Percentiles rank a stretch among this genome's conserved stretches.
Conservation (phyloP, 495 filamentous ascomycete species). For the Penicillium diatomitis region DNA sequence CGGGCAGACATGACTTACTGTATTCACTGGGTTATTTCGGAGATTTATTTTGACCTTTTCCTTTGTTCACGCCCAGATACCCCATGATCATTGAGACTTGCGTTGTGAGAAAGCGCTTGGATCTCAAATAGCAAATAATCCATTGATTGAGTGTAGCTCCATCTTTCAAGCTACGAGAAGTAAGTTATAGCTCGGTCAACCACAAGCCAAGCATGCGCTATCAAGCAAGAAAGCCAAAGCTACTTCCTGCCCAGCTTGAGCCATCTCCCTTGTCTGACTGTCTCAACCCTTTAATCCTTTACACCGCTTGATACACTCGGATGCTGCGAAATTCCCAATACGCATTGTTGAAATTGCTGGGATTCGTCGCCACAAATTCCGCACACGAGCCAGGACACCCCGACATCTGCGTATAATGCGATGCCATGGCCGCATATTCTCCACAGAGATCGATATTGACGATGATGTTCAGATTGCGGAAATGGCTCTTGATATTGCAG, state of each 20-base stretch:
- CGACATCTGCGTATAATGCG: conserved; percentile 31
- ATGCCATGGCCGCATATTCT: conserved; percentile 21
- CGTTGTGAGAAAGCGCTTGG: background rate
- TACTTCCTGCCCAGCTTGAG: too few relatives aligned
- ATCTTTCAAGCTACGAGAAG: too few relatives aligned
- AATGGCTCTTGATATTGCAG: conserved; percentile 38
- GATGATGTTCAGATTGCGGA: conserved; percentile 44
- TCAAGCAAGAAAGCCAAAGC: too few relatives aligned
- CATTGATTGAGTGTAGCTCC: too few relatives aligned
- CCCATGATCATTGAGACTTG: background rate
- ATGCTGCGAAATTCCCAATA: conserved; percentile 45
- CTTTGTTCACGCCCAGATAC: conserved; percentile 5
- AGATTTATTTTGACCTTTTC: too few relatives aligned
- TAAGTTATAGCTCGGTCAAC: too few relatives aligned
- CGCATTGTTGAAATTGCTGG: conserved; percentile 29
- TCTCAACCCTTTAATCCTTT: background rate
- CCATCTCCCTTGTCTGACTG: too few relatives aligned
- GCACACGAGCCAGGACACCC: conserved; percentile 35
- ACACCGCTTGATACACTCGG: conserved; percentile 28
- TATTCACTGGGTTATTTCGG: too few relatives aligned
- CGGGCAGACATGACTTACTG: too few relatives aligned
- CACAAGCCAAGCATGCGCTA: too few relatives aligned
- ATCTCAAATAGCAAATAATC: background rate
- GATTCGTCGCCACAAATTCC: conserved; percentile 32
- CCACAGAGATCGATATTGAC: conserved; percentile 46